Evolutionary conservation across 495 filamentous ascomycete species (phyloP), one percentile per base, ranked within the genome.

Genomic region (Parachaetomium inaequale): DNA sequence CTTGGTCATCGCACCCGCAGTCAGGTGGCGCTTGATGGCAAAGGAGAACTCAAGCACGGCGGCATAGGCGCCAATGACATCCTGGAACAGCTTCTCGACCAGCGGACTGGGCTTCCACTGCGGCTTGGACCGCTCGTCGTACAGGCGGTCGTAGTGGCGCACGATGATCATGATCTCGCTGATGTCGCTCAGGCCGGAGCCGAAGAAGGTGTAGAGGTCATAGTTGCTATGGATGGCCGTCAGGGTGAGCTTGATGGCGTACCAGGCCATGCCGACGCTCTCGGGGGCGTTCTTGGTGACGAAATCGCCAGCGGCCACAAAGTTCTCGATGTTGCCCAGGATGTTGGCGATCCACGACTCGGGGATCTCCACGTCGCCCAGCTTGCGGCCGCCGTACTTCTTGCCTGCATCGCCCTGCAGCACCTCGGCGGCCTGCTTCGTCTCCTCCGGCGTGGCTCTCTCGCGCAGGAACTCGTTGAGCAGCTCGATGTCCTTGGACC

Each of bases 121-220:
- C 15, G 59, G 46, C 53, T 65, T 69, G 56, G 15, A 21, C 15
- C 66, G 25, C 46, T 71, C 66, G 46, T 68, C 66, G 40, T 68
- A 71, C 3, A 71, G 66, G 4, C 64, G 58, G 42, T 71, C 69
- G 57, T 71, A 71, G 57, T 71, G 69, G 0, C 59, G 61, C 47
- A 71, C 49, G 29, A 71, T 67, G 46, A 71, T 63, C 69, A 71
- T 71, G 58, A 71, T 67, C 64, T 71, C 69, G 61, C 55, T 67
- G 58, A 71, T 66, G 42, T 71, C 69, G 50, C 51, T 65, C 32
- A 71, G 50, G 49, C 66, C 66, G 6, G 69, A 40, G 40, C 69
- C 69, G 51, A 71, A 71, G 53, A 68, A 68, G n/a, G 55, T 67
- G 62, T 71, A 71, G 8, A 71, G 64, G 34, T 71, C 69, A 23